phyloP scores from a whole-genome alignment of 306 rosid genomes.

The Delonix regia region DNA sequence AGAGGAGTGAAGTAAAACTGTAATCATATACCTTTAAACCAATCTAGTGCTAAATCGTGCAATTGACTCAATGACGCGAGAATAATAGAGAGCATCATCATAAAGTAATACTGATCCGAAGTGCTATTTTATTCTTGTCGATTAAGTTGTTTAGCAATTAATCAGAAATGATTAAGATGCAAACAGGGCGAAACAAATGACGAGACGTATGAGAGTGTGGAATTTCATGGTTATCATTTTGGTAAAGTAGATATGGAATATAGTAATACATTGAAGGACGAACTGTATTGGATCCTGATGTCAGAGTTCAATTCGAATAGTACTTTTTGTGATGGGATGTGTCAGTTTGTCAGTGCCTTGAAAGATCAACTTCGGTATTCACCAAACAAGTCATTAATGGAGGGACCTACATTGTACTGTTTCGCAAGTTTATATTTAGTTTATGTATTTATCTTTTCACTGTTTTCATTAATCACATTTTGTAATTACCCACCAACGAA shows the following conservation, averaged over 20 bases:
- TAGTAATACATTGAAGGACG: not conserved
- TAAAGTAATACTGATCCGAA: no score
- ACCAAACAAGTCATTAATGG: slow-evolving; percentile 23
- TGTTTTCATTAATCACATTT: not conserved
- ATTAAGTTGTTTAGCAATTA: no score
- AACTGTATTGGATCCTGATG: slow-evolving; percentile 19
- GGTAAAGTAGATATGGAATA: not conserved
- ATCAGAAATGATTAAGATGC: not conserved
- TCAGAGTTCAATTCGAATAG: slow-evolving; percentile 29
- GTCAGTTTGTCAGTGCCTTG: slow-evolving; percentile 17
- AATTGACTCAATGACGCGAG: no score
- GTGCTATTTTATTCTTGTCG: no score
- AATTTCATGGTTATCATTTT: slow-evolving; percentile 20
- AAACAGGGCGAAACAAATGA: slow-evolving; percentile 18
- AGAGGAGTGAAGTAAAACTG: no score
- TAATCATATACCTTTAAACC: no score
- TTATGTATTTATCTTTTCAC: not conserved
- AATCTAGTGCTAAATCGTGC: no score
- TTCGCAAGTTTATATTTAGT: not conserved
- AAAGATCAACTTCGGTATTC: slow-evolving; percentile 37
- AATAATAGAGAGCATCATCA: not conserved
- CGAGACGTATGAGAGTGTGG: slow-evolving; percentile 16
- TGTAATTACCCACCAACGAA: not conserved
- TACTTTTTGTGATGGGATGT: not conserved
- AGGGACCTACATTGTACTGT: slow-evolving; percentile 6